phyloP scores from a whole-genome alignment of 1,284 basidiomycete genomes.

The Sanguinoderma infundibulare region DNA sequence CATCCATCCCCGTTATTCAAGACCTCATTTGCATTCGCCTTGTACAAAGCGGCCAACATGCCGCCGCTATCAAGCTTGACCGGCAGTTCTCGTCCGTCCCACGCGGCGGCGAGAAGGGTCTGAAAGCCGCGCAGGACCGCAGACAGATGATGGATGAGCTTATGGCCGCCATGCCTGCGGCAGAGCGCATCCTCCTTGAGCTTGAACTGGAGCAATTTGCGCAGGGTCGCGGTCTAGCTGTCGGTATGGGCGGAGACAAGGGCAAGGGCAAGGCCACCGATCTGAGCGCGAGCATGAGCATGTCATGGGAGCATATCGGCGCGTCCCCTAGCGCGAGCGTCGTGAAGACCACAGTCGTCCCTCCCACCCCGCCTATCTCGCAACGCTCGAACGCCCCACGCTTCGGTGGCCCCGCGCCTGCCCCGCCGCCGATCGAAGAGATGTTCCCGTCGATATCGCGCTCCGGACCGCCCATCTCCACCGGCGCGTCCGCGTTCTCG shows the following conservation, averaged over 20 bases:
- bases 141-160: conserved; percentile 74
- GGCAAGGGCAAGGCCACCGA: conserved; percentile 13
- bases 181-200: conserved; percentile 60
- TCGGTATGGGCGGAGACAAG: neutral
- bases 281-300: conserved; percentile 42
- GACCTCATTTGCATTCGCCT: conserved; percentile 83
- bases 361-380: conserved; percentile 24
- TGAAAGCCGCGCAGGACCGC: conserved; percentile 48
- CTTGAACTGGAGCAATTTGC: conserved; percentile 47
- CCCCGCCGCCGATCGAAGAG: conserved; percentile 13
- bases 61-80: conserved; percentile 78
- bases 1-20: conserved; percentile 67
- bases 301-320: conserved; percentile 58
- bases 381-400: conserved; percentile 36
- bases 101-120: conserved; percentile 29
- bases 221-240: conserved; percentile 21
- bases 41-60: conserved; percentile 75
- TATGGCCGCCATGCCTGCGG: conserved; percentile 59
- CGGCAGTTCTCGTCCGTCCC: conserved; percentile 53
- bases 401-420: conserved; percentile 32
- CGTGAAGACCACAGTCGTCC: conserved; percentile 2
- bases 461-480: neutral
- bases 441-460: conserved; percentile 25
- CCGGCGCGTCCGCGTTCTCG: neutral
- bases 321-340: conserved; percentile 8